Conservation (phyloP, 176 grass and related monocot species). For the Poa pratensis region DNA sequence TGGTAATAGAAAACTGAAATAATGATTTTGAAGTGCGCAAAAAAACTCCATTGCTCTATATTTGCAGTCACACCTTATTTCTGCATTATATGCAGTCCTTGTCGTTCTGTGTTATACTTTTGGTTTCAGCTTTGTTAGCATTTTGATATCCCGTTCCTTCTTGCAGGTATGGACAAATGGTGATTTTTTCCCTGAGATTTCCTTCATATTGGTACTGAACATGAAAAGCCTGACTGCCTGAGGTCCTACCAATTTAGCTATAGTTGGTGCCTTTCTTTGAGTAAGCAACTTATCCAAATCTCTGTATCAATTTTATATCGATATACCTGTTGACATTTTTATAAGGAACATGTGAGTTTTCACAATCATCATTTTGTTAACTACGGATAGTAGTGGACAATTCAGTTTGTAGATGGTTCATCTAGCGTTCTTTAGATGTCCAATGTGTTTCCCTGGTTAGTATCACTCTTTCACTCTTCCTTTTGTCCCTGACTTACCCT, state of each 20-base stretch:
- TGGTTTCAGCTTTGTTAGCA: background rate
- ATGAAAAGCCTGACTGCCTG: background rate
- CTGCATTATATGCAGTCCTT: background rate
- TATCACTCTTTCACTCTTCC: background rate
- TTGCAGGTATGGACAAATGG: background rate
- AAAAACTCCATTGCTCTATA: too few relatives aligned
- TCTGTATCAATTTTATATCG: background rate
- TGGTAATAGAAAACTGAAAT: background rate
- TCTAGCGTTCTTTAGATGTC: background rate
- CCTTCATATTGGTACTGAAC: background rate
- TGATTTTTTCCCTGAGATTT: background rate
- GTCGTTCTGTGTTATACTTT: background rate
- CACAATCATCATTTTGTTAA: background rate
- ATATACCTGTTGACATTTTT: background rate
- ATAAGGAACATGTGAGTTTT: background rate
- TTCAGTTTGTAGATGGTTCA: background rate
- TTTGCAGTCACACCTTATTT: background rate
- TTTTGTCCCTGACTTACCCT: too few relatives aligned
- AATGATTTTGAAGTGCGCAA: background rate
- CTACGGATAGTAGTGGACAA: background rate
- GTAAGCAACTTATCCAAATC: background rate
- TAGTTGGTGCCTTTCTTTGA: background rate
- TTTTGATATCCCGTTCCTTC: background rate
- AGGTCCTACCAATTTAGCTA: background rate
- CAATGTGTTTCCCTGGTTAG: background rate